phyloP scores from a whole-genome alignment of 2,329 filamentous ascomycete genomes.

The Alternaria sp. region DNA sequence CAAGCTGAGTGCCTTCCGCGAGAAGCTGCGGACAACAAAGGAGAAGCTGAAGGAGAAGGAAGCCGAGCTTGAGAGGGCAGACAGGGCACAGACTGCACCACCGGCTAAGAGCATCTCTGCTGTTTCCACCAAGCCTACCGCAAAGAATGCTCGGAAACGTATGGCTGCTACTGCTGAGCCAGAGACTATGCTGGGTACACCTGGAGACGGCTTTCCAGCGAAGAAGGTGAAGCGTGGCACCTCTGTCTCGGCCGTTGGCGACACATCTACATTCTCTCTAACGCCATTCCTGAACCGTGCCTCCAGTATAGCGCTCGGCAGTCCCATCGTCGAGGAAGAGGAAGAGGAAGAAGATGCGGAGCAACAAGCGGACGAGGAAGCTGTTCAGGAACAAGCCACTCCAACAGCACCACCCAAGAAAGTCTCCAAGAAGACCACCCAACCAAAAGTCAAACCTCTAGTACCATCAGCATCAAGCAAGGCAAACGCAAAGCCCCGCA shows the following conservation, averaged over 20 bases:
- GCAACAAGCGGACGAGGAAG: constrained; percentile 28
- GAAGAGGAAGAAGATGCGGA: constrained; percentile 34
- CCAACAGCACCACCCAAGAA: constrained; percentile 46
- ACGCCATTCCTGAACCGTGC: constrained; percentile 89
- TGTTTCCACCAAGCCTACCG: constrained; percentile 44
- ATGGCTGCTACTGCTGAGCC: constrained; percentile 56
- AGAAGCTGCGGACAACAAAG: constrained; percentile 74
- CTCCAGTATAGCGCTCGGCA: constrained; percentile 63
- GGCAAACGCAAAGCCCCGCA: constrained; percentile 55
- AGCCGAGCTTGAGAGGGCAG: constrained; percentile 56
- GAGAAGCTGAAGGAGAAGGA: constrained; percentile 75
- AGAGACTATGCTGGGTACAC: constrained; percentile 60
- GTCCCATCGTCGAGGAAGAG: constrained; percentile 50
- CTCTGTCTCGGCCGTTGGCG: constrained; percentile 69
- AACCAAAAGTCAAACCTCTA: constrained; percentile 54
- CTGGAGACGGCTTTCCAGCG: constrained; percentile 57
- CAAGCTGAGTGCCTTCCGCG: constrained; percentile 72
- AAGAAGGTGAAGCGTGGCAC: constrained; percentile 61
- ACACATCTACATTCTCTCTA: constrained; percentile 92
- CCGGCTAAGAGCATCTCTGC: constrained; percentile 42
- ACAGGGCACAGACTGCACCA: constrained; percentile 54
- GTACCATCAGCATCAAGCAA: constrained; percentile 57
- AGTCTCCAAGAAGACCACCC: constrained; percentile 35
- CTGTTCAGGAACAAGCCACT: constrained; percentile 37
- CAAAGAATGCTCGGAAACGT: constrained; percentile 55